Conservation (phyloP, 2,329 filamentous ascomycete species). For the Colletotrichum higginsianum region DNA sequence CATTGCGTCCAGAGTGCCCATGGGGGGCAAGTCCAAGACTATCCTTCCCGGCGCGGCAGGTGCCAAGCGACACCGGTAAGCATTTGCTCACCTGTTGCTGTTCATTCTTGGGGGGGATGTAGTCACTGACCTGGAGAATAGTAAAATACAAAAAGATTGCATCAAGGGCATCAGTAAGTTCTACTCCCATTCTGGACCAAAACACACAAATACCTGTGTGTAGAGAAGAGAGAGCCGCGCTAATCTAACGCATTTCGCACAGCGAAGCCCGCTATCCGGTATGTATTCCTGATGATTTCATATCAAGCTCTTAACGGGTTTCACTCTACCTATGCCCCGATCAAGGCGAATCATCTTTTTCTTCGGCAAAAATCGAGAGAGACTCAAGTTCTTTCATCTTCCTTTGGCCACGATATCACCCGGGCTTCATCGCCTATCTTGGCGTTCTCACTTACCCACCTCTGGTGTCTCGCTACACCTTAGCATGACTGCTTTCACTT, state of each 20-base stretch:
- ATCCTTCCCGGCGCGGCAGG: constrained; percentile 46
- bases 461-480: not conserved
- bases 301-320: constrained; percentile 17
- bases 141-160: constrained; percentile 64
- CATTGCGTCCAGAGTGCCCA: not conserved
- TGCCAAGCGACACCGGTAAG: constrained; percentile 48
- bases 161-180: constrained; percentile 66
- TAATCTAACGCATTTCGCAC: constrained; percentile 13
- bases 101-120: not conserved
- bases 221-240: constrained; percentile 19
- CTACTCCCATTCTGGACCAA: constrained; percentile 38
- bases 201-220: constrained; percentile 15
- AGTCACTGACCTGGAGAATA: constrained; percentile 44
- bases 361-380: not conserved
- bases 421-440: not conserved
- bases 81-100: not conserved
- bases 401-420: not conserved
- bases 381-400: not conserved
- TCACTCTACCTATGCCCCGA: constrained; percentile 19
- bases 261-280: constrained; percentile 72
- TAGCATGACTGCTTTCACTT: not conserved
- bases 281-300: constrained; percentile 42
- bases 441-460: not conserved
- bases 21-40: constrained; percentile 43
- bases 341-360: not conserved